Evolutionary conservation across 371 early-diverging fungal species (phyloP).

Genomic region (Syncephalastrum contaminatum): DNA sequence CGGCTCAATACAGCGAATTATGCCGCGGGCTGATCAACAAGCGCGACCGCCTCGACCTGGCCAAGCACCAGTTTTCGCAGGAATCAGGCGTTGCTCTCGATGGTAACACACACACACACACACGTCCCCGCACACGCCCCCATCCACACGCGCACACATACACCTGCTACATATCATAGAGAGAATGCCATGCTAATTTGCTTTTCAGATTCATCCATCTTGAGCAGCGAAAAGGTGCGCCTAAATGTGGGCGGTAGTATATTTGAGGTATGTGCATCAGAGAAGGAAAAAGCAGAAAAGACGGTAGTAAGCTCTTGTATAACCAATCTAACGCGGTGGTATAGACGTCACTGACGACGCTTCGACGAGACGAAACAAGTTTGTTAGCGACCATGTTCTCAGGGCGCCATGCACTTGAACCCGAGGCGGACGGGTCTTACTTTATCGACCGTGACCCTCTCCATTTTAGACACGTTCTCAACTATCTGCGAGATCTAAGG

Average conservation of each 20-base stretch:
- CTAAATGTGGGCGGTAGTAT: conserved; percentile 40
- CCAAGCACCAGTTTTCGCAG: conserved; percentile 12
- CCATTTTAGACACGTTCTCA: conserved; percentile 35
- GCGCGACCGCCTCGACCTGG: conserved; percentile 16
- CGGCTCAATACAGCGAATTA: conserved; percentile 26
- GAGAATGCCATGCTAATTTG: neutral
- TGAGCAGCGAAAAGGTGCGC: conserved; percentile 28
- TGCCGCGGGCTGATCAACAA: conserved; percentile 22
- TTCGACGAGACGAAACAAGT: conserved; percentile 31
- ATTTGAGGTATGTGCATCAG: conserved; percentile 25
- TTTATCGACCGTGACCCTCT: conserved; percentile 42
- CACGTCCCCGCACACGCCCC: neutral
- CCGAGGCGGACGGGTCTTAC: conserved; percentile 40
- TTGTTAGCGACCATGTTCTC: conserved; percentile 48
- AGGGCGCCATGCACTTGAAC: conserved; percentile 28
- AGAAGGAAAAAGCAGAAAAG: neutral
- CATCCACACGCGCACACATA: neutral
- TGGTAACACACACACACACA: conserved; percentile 6
- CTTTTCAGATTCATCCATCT: conserved; percentile 10
- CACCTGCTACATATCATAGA: neutral
- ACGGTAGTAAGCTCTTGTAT: neutral
- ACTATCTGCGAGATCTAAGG: conserved; percentile 33
- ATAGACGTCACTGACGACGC: conserved; percentile 37
- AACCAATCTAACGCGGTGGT: neutral
- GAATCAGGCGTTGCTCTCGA: conserved; percentile 4